Percentiles rank a stretch among this genome's conserved stretches.
These are phyloP conservation scores for Alternaria novae-zelandiae DNA, from an alignment of 2,329 filamentous ascomycete species.

Conservation along the genomic window DNA sequence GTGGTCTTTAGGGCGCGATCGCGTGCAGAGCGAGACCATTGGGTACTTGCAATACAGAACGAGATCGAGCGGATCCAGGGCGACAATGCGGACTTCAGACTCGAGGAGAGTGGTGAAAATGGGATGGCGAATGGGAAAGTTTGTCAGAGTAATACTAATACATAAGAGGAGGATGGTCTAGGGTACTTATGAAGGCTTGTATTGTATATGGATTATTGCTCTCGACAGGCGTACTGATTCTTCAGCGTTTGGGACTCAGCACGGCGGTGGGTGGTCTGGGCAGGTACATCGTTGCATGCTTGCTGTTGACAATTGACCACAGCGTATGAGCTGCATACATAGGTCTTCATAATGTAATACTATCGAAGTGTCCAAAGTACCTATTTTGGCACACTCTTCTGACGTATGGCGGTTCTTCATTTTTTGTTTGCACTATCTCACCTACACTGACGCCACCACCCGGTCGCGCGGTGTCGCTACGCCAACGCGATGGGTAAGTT, in stretches of 20 bases:
- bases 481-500: neutral
- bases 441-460: neutral
- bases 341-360: neutral
- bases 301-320: neutral
- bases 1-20: constrained; percentile 71
- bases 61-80: constrained; percentile 68
- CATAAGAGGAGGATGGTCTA: neutral
- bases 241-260: neutral
- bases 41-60: constrained; percentile 69
- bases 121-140: neutral
- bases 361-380: neutral
- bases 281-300: neutral
- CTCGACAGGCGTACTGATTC: neutral
- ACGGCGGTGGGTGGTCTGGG: neutral
- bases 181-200: neutral
- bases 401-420: neutral
- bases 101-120: constrained; percentile 31
- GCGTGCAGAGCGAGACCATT: constrained; percentile 70
- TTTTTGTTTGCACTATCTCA: neutral
- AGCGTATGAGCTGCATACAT: neutral
- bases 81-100: constrained; percentile 55
- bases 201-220: neutral
- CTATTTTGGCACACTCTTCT: neutral
- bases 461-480: neutral
- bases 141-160: neutral